Conservation (phyloP, 805 yeast genomes). For the Monosporozyma aerobia region DNA sequence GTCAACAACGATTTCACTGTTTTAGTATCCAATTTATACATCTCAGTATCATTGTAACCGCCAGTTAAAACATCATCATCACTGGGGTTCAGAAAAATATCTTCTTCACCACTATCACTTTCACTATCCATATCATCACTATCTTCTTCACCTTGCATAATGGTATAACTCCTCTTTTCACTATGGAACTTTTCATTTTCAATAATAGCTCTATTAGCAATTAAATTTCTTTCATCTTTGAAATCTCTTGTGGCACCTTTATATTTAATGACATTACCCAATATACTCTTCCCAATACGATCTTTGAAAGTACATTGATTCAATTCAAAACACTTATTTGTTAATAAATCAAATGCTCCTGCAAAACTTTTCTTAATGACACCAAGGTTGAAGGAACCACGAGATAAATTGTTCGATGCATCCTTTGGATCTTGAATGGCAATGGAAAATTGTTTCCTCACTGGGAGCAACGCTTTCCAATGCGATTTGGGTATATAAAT, state of each 20-base stretch:
- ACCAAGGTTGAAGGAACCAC: constrained; percentile 74
- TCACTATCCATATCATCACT: constrained; percentile 17
- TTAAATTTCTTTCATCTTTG: constrained; percentile 60
- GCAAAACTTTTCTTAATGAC: constrained; percentile 78
- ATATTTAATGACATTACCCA: constrained; percentile 72
- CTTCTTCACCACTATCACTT: constrained; percentile 10
- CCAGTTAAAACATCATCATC: constrained; percentile 18
- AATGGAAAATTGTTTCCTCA: constrained; percentile 45
- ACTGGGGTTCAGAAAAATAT: constrained; percentile 15
- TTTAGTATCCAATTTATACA: constrained; percentile 12
- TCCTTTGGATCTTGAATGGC: constrained; percentile 90
- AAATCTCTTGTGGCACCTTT: constrained; percentile 70
- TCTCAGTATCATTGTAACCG: constrained; percentile 14
- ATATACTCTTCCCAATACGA: constrained; percentile 60
- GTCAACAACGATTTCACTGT: constrained; percentile 2
- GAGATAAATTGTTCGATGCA: constrained; percentile 64
- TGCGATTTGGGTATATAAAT: constrained; percentile 49
- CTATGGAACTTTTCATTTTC: constrained; percentile 27
- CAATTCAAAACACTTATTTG: constrained; percentile 66
- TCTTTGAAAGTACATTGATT: constrained; percentile 55
- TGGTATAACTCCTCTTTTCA: constrained; percentile 11
- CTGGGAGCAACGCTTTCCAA: constrained; percentile 37
- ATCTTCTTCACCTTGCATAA: constrained; percentile 13
- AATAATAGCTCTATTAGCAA: constrained; percentile 48
- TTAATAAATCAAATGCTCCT: constrained; percentile 74